These are phyloP conservation scores for Amborella trichopoda DNA, from an alignment of 164 flowering plant genomes.

Conservation along the genomic window DNA sequence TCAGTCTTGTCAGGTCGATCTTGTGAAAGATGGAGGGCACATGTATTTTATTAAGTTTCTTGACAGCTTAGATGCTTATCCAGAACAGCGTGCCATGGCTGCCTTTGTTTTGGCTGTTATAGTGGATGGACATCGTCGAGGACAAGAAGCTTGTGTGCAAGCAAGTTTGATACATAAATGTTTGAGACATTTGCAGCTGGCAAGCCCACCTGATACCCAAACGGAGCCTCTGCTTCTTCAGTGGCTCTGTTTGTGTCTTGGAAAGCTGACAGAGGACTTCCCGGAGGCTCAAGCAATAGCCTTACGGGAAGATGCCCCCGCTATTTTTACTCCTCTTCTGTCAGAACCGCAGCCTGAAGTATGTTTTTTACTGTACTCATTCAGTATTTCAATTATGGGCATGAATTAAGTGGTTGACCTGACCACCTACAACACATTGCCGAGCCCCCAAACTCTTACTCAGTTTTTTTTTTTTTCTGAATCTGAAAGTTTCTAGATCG, in stretches of 20 bases:
- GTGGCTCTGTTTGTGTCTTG: conserved; percentile 94
- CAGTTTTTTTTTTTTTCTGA: too few relatives aligned
- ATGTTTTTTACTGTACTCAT: too few relatives aligned
- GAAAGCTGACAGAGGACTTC: conserved; percentile 93
- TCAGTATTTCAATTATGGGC: too few relatives aligned
- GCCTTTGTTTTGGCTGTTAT: conserved; percentile 97
- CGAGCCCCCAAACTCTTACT: too few relatives aligned
- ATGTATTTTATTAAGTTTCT: conserved; percentile 84
- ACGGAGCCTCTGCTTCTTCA: conserved; percentile 84
- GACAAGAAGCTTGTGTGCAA: conserved; percentile 87
- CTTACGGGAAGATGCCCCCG: conserved; percentile 65
- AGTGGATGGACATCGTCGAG: conserved; percentile 80
- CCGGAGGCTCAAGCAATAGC: conserved; percentile 68
- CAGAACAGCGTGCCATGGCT: conserved; percentile 99
- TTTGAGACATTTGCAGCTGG: conserved; percentile 63
- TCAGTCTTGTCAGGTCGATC: conserved; percentile 97
- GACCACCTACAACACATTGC: too few relatives aligned
- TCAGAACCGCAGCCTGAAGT: conserved; percentile 97
- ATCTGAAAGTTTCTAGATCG: too few relatives aligned
- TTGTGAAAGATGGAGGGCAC: conserved; percentile 98
- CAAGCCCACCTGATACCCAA: conserved; percentile 52
- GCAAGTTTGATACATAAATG: conserved; percentile 71
- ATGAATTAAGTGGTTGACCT: too few relatives aligned
- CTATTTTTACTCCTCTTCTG: conserved; percentile 42
- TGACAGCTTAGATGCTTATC: conserved; percentile 81